Evolutionary conservation across 441 rosid genomes (phyloP).

Genomic region (Viola pubescens): DNA sequence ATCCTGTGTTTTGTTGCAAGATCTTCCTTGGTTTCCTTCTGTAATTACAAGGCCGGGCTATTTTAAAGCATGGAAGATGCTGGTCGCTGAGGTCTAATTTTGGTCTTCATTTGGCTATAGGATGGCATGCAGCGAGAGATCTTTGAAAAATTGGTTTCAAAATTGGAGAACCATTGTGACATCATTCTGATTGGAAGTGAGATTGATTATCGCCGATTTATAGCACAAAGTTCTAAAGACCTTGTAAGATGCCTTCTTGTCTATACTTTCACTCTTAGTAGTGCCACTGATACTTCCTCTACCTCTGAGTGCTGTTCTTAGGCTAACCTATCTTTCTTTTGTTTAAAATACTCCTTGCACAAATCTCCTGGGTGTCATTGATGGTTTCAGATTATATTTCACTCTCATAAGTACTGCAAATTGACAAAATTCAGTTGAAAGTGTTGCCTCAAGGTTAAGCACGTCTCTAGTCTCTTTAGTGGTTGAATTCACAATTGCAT

Average conservation of each 20-base stretch:
- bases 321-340: too few relatives aligned
- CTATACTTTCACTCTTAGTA: not conserved
- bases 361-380: not conserved
- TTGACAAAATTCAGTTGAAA: not conserved
- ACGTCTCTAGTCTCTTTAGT: not conserved
- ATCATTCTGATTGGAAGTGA: constrained; percentile 66
- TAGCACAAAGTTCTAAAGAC: constrained; percentile 50
- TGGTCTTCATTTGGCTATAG: constrained; percentile 28
- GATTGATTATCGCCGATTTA: constrained; percentile 73
- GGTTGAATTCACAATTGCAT: constrained; percentile 20
- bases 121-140: constrained; percentile 93
- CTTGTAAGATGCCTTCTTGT: constrained; percentile 28
- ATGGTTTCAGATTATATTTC: not conserved
- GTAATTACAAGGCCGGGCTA: not conserved
- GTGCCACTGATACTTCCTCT: not conserved
- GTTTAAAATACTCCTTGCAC: too few relatives aligned
- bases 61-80: not conserved
- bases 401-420: not conserved
- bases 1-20: not conserved
- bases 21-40: constrained; percentile 3
- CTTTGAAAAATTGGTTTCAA: constrained; percentile 57
- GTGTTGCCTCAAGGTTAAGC: not conserved
- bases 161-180: constrained; percentile 72
- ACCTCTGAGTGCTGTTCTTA: not conserved
- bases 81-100: not conserved